phyloP scores from a whole-genome alignment of 1,139 yeast species.

The Suhomyces yuchorum region DNA sequence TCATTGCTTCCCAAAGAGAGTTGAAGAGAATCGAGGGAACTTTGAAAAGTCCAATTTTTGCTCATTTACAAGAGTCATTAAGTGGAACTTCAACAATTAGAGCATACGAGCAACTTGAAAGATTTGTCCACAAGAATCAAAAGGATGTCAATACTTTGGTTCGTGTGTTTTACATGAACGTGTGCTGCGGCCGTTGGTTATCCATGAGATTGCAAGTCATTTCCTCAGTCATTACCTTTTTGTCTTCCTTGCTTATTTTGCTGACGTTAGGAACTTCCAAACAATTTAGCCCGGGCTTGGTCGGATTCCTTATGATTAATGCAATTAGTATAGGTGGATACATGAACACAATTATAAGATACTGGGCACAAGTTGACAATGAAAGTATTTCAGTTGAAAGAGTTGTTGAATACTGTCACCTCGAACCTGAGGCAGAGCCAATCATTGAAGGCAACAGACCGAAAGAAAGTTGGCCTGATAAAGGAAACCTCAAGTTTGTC shows the following conservation, averaged over 20 bases:
- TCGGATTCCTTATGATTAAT: slow-evolving; percentile 33
- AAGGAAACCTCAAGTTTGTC: slow-evolving; percentile 27
- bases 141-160: slow-evolving; percentile 25
- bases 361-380: slow-evolving; percentile 32
- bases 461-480: slow-evolving; percentile 26
- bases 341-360: slow-evolving; percentile 28
- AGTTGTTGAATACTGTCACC: slow-evolving; percentile 28
- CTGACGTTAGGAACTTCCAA: slow-evolving; percentile 23
- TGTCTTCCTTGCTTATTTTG: slow-evolving; percentile 32
- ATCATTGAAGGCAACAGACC: slow-evolving; percentile 28
- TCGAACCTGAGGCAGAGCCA: slow-evolving; percentile 30
- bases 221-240: slow-evolving; percentile 35
- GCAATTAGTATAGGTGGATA: slow-evolving; percentile 27
- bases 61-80: slow-evolving; percentile 42
- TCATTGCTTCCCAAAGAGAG: slow-evolving; percentile 42
- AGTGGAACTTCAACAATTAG: slow-evolving; percentile 40
- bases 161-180: slow-evolving; percentile 26
- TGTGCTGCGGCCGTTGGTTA: slow-evolving; percentile 40
- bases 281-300: slow-evolving; percentile 28
- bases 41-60: slow-evolving; percentile 35
- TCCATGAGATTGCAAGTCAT: slow-evolving; percentile 41
- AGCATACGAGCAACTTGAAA: slow-evolving; percentile 33
- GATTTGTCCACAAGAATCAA: slow-evolving; percentile 29
- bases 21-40: slow-evolving; percentile 38
- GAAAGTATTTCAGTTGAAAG: slow-evolving; percentile 32